A percentile compares a stretch with the other conserved stretches of the same genome.
Evolutionary conservation across 495 filamentous ascomycete genomes (phyloP).

Genomic region (Hyaloscypha variabilis): DNA sequence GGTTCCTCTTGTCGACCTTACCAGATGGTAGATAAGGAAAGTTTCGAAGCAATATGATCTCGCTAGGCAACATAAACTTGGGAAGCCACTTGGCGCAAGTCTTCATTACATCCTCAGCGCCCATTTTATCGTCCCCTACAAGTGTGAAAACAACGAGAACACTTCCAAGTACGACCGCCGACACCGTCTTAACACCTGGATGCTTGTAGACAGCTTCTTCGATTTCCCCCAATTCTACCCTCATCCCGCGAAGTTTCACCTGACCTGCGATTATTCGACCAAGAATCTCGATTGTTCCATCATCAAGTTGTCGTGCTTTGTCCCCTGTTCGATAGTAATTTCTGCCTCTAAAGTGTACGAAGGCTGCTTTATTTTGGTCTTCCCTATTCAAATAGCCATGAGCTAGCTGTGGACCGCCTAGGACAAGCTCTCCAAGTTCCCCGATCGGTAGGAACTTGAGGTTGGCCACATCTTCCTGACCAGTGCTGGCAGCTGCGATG

Average conservation of each 20-base stretch:
- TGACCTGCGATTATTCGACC: slow-evolving; percentile 80
- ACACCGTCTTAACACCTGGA: slow-evolving; percentile 48
- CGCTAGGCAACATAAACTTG: slow-evolving; percentile 73
- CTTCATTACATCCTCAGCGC: slow-evolving; percentile 46
- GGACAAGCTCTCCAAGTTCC: slow-evolving; percentile 75
- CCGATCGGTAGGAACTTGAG: slow-evolving; percentile 63
- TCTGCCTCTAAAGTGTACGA: slow-evolving; percentile 54
- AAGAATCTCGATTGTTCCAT: slow-evolving; percentile 77
- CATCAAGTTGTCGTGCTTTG: slow-evolving; percentile 66
- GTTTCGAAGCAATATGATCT: slow-evolving; percentile 59
- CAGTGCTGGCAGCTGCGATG: slow-evolving; percentile 50
- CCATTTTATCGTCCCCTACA: slow-evolving; percentile 35
- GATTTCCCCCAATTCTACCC: slow-evolving; percentile 82
- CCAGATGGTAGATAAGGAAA: slow-evolving; percentile 78
- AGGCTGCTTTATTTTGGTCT: slow-evolving; percentile 73
- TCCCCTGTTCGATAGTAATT: slow-evolving; percentile 85
- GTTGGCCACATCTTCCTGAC: slow-evolving; percentile 19
- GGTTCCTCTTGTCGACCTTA: slow-evolving; percentile 68
- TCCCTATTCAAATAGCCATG: slow-evolving; percentile 80
- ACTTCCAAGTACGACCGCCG: slow-evolving; percentile 61
- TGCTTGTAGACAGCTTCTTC: slow-evolving; percentile 67
- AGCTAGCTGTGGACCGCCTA: slow-evolving; percentile 81
- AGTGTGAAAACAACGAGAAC: slow-evolving; percentile 71
- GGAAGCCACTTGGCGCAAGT: slow-evolving; percentile 74
- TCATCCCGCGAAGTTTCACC: slow-evolving; percentile 72